A percentile compares a stretch with the other conserved stretches of the same genome.
These are phyloP conservation scores for Pisolithus sp. DNA, from an alignment of 768 basidiomycete genomes.

Conservation along the genomic window DNA sequence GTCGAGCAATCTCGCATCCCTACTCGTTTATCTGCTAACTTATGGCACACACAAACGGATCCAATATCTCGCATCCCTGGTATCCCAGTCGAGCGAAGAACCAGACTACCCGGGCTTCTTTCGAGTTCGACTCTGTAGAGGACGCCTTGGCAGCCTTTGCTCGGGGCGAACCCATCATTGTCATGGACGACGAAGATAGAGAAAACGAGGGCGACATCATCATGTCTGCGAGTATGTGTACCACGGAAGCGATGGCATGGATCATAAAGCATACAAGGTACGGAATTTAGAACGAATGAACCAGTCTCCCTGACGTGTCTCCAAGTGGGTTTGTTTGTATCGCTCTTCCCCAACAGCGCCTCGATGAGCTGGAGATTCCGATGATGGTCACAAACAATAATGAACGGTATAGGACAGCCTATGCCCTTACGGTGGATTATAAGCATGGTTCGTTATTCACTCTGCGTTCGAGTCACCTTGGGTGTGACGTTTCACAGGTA, in stretches of 20 bases:
- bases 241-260: constrained; percentile 98
- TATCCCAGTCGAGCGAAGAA: constrained; percentile 16
- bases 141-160: constrained; percentile 72
- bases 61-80: constrained; percentile 8
- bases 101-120: constrained; percentile 26
- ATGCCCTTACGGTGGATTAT: constrained; percentile 94
- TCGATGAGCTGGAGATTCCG: constrained; percentile 74
- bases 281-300: constrained; percentile 13
- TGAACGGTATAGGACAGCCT: constrained; percentile 89
- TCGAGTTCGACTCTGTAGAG: constrained; percentile 75
- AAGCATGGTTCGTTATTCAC: constrained; percentile 52
- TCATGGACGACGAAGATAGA: constrained; percentile 93
- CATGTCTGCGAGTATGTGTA: constrained; percentile 75
- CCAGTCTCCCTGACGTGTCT: constrained; percentile 7
- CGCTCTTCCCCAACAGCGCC: constrained; percentile 67
- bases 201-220: constrained; percentile 99
- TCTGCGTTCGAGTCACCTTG: background rate
- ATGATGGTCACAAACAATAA: constrained; percentile 94
- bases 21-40: background rate
- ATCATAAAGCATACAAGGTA: constrained; percentile 96
- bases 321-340: constrained; percentile 91
- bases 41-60: background rate
- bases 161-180: constrained; percentile 86
- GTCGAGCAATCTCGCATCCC: background rate
- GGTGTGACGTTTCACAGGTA: constrained; percentile 42